Conservation (phyloP, 106 monocot genomes). For the Phalaenopsis equestris region DNA sequence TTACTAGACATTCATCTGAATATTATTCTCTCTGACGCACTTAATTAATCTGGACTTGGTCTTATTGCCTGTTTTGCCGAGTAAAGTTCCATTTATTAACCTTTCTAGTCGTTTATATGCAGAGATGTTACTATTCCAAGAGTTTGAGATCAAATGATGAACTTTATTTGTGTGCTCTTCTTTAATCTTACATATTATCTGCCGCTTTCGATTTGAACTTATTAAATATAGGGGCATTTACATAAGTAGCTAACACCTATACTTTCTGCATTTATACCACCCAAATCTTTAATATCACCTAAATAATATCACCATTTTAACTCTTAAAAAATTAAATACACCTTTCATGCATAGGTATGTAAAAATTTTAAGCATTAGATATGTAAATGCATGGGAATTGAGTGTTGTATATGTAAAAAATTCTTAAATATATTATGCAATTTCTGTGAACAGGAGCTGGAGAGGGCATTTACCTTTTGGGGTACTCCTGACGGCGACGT, state of each 20-base stretch:
- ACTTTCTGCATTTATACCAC: too few relatives aligned
- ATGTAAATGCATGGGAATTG: too few relatives aligned
- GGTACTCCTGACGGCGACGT: conserved; percentile 38
- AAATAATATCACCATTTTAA: too few relatives aligned
- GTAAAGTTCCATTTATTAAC: not conserved
- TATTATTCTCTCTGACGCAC: too few relatives aligned
- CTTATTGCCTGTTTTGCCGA: not conserved
- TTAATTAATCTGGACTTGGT: not conserved
- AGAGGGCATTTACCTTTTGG: conserved; percentile 35
- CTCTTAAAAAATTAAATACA: too few relatives aligned
- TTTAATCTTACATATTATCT: not conserved
- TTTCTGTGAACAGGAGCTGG: conserved; percentile 33
- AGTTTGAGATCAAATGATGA: not conserved
- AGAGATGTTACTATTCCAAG: not conserved
- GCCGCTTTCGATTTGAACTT: not conserved
- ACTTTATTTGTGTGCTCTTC: not conserved
- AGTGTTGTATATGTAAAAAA: too few relatives aligned
- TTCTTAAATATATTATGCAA: not conserved
- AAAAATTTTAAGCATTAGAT: too few relatives aligned
- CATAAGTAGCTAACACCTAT: too few relatives aligned
- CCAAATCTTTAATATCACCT: too few relatives aligned
- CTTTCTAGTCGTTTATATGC: not conserved
- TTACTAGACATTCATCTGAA: too few relatives aligned
- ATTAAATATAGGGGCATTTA: not conserved
- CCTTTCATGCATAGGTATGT: too few relatives aligned